These are phyloP conservation scores for Blumeria hordei DNA, from an alignment of 2,329 filamentous ascomycete genomes.

Conservation along the genomic window DNA sequence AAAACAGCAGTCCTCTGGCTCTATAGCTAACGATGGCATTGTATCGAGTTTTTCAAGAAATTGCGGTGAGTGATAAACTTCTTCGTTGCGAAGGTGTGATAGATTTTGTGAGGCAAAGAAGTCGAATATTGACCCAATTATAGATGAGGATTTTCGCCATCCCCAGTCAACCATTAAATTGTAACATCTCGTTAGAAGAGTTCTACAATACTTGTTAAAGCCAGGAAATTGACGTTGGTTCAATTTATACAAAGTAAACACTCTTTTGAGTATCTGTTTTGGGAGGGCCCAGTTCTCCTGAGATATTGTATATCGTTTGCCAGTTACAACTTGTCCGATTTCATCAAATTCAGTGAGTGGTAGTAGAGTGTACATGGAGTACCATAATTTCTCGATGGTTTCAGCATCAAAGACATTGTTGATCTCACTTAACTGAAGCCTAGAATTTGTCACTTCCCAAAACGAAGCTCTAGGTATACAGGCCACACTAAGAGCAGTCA, in stretches of 20 bases:
- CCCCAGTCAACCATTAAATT: slow-evolving; percentile 40
- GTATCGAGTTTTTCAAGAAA: slow-evolving; percentile 32
- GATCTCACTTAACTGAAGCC: slow-evolving; percentile 18
- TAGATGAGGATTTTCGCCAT: slow-evolving; percentile 29
- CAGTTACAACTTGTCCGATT: slow-evolving; percentile 22
- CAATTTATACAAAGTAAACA: slow-evolving; percentile 33
- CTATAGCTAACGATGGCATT: slow-evolving; percentile 22
- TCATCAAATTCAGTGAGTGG: slow-evolving; percentile 36
- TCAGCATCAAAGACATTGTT: slow-evolving; percentile 19
- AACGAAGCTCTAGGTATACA: slow-evolving; percentile 28
- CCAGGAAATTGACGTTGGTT: slow-evolving; percentile 30
- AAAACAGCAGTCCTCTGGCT: slow-evolving; percentile 35
- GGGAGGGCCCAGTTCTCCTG: slow-evolving; percentile 37
- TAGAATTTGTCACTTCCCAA: slow-evolving; percentile 30
- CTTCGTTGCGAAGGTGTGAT: slow-evolving; percentile 38
- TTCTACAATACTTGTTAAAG: slow-evolving; percentile 41
- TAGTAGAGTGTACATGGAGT: slow-evolving; percentile 31
- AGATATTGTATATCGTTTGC: slow-evolving; percentile 16
- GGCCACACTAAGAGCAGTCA: slow-evolving; percentile 26
- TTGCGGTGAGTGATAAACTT: slow-evolving; percentile 31
- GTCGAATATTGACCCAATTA: slow-evolving; percentile 39
- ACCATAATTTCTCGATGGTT: slow-evolving; percentile 31
- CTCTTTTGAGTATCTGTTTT: slow-evolving; percentile 28
- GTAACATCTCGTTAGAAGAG: slow-evolving; percentile 34
- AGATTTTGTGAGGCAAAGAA: slow-evolving; percentile 40